Conservation (phyloP, 2,329 filamentous ascomycete species). For the Trichoderma sp. region DNA sequence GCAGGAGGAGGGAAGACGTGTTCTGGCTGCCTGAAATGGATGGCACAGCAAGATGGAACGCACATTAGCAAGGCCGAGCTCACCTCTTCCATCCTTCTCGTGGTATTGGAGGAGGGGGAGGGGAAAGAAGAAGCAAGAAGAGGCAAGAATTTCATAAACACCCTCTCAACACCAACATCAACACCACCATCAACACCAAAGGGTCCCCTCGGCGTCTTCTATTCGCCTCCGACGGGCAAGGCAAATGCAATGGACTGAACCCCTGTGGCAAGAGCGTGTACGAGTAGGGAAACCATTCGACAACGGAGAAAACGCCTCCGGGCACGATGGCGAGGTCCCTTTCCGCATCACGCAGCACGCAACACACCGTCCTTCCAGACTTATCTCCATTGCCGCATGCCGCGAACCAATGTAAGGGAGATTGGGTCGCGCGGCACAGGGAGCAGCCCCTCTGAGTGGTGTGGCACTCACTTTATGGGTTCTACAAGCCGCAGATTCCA, state of each 20-base stretch:
- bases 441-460: neutral
- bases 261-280: conserved; percentile 19
- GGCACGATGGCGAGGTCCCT: conserved; percentile 10
- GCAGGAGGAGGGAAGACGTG: conserved; percentile 7
- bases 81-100: neutral
- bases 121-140: neutral
- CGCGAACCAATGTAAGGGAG: conserved; percentile 13
- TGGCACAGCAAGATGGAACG: conserved; percentile 12
- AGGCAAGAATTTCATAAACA: neutral
- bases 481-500: conserved; percentile 14
- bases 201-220: neutral
- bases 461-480: conserved; percentile 22
- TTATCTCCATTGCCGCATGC: conserved; percentile 10
- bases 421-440: conserved; percentile 1
- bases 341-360: conserved; percentile 3
- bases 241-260: conserved; percentile 6
- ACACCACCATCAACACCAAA: too few species aligned
- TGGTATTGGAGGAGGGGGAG: neutral
- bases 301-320: neutral
- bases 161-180: too few species aligned
- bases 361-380: conserved; percentile 8
- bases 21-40: conserved; percentile 15
- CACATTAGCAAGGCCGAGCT: conserved; percentile 10
- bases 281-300: neutral
- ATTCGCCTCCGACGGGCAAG: neutral